These are phyloP conservation scores for Oldenlandia corymbosa DNA, from an alignment of 257 asterid genomes.

Conservation along the genomic window DNA sequence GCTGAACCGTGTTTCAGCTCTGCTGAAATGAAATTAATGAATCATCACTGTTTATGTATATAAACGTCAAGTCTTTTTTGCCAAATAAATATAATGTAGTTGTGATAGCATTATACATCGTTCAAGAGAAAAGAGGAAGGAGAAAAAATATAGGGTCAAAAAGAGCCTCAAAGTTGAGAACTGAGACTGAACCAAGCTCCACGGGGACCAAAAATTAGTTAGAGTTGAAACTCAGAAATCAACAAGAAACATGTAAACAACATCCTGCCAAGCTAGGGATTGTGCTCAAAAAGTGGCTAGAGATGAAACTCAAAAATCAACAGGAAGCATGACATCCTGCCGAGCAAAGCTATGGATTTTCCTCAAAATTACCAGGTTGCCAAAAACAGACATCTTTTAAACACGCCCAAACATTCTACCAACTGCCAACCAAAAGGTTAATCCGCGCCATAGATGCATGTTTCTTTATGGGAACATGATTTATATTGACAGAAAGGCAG, in stretches of 20 bases:
- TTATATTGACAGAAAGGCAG: neutral
- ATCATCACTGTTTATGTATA: no score
- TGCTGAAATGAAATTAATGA: no score
- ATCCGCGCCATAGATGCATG: conserved; percentile 1
- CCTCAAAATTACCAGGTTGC: neutral
- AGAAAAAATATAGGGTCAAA: neutral
- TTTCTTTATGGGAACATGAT: neutral
- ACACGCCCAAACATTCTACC: neutral
- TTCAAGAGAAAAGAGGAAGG: neutral
- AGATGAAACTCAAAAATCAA: no score
- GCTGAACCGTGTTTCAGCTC: no score
- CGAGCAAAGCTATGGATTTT: neutral
- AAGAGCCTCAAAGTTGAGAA: neutral
- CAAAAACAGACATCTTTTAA: neutral
- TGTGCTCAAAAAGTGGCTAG: no score
- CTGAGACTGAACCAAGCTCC: neutral
- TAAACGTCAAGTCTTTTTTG: no score
- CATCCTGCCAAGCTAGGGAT: neutral
- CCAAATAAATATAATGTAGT: no score
- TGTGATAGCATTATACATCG: neutral
- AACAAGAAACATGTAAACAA: neutral
- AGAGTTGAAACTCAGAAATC: neutral
- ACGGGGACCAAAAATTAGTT: no score
- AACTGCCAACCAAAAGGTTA: neutral
- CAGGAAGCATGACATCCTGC: no score